Evolutionary conservation across 768 basidiomycete species (phyloP), one percentile per base, ranked within the genome.

Genomic region (Paxillus rubicundulus): DNA sequence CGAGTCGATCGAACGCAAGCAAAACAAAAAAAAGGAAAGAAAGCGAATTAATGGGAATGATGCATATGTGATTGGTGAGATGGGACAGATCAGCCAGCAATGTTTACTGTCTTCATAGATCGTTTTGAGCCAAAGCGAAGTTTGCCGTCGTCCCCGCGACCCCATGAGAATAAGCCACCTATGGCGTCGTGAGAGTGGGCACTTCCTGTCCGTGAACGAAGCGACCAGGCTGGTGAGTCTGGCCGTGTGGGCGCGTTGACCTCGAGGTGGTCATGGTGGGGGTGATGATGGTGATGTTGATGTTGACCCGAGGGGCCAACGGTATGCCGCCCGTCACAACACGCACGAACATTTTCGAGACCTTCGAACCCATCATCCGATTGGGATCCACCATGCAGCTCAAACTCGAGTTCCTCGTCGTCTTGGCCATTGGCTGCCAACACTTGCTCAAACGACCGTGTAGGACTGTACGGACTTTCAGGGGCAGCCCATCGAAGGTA

Each of bases 271-370:
- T 76, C 74, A 43, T 83, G 81, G 34, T 84, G 82, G 24, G 82
- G 84, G 42, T 84, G 85, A 48, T 82, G 81, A 45, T 81, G 77
- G 42, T 84, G 85, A 49, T 82, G 81, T 45, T 81, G 77, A 37
- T 73, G 71, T 14, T 78, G 76, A 28, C 76, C 78, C 34, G 77
- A 73, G 53, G 78, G 80, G 0, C 90, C 89, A 16, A 94, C 89
- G 1, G 90, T 92, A 69, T 94, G 92, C 47, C 82, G 78, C 17
- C 90, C 91, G 66, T 92, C 89, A 61, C 90, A 93, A 66, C 91
- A 93, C 1, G 89, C 93, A 20, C 96, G 81, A 18, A 98, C 94
- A 62, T 98, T 98, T 74, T 98, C 95, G 49, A 98, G 69, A 0
- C 93, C 94, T 62, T 98, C 95, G 65, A 82, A 98, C 5, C 84